Conservation (phyloP, 2,329 filamentous ascomycete genomes). For the Penicillium thymicola region DNA sequence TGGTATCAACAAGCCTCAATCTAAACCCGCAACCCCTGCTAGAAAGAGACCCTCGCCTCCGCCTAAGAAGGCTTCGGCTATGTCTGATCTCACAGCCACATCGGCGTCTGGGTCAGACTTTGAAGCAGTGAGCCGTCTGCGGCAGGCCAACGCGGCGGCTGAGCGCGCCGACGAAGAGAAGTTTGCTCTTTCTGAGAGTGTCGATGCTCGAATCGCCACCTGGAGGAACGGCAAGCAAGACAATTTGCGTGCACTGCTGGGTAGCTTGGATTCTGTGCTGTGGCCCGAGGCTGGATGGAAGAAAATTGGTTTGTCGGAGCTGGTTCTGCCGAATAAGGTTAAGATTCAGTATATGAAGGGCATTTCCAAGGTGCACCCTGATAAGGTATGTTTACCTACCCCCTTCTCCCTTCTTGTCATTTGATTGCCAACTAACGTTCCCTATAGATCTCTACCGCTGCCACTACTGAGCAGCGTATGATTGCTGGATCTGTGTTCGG, state of each 20-base stretch:
- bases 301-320: conserved; percentile 88
- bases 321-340: conserved; percentile 90
- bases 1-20: conserved; percentile 56
- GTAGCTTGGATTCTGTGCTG: conserved; percentile 80
- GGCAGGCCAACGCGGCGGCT: conserved; percentile 79
- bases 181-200: conserved; percentile 79
- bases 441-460: conserved; percentile 57
- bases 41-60: conserved; percentile 48
- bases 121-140: conserved; percentile 76
- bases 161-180: conserved; percentile 89
- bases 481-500: conserved; percentile 64
- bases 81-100: conserved; percentile 34
- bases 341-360: conserved; percentile 99
- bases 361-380: conserved; percentile 96
- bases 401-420: not conserved
- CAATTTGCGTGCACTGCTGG: conserved; percentile 82
- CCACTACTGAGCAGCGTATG: conserved; percentile 67
- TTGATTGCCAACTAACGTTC: conserved; percentile 8
- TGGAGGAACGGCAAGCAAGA: conserved; percentile 93
- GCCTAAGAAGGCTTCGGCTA: conserved; percentile 33
- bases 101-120: conserved; percentile 51
- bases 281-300: conserved; percentile 96
- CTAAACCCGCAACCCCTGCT: conserved; percentile 47
- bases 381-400: conserved; percentile 69
- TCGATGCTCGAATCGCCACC: conserved; percentile 71